These are phyloP conservation scores for Daedaleopsis sinensis DNA, from an alignment of 768 basidiomycete species.

Conservation along the genomic window DNA sequence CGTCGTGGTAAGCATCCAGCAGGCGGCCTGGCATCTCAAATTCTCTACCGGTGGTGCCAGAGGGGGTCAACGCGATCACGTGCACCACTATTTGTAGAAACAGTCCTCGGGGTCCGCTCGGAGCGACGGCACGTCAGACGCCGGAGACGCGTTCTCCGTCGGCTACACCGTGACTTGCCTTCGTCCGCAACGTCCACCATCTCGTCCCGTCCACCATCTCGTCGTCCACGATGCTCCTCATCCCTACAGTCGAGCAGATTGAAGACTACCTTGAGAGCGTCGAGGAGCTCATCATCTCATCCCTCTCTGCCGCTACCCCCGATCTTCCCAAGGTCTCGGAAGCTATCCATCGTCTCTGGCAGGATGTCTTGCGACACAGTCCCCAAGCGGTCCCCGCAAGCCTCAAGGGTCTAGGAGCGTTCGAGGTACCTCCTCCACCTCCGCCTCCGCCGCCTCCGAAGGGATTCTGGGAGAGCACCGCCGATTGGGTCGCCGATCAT, in stretches of 20 bases:
- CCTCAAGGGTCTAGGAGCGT: slow-evolving; percentile 68
- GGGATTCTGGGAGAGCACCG: slow-evolving; percentile 48
- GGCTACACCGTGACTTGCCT: not conserved
- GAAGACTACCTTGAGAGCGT: slow-evolving; percentile 71
- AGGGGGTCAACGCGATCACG: not conserved
- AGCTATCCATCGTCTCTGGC: slow-evolving; percentile 69
- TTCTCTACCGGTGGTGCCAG: not conserved
- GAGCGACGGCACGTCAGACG: not conserved
- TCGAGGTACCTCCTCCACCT: slow-evolving; percentile 73
- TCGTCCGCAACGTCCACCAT: not conserved
- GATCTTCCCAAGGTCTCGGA: slow-evolving; percentile 69
- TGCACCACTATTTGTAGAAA: too few relatives aligned
- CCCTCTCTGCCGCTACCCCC: slow-evolving; percentile 57
- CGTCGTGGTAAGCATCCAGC: not conserved
- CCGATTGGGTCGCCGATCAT: slow-evolving; percentile 57
- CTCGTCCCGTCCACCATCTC: not conserved
- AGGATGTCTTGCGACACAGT: slow-evolving; percentile 81
- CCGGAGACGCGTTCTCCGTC: slow-evolving; percentile 3
- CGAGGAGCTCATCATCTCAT: slow-evolving; percentile 62
- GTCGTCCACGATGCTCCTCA: slow-evolving; percentile 20
- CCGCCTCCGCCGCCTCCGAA: slow-evolving; percentile 52
- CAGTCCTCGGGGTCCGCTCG: not conserved
- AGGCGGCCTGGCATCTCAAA: too few relatives aligned
- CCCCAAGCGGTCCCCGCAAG: slow-evolving; percentile 50
- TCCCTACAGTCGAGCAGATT: slow-evolving; percentile 56